A percentile compares a stretch with the other conserved stretches of the same genome.
Conservation (phyloP, 2,329 filamentous ascomycete species). For the Aspergillus vadensis region DNA sequence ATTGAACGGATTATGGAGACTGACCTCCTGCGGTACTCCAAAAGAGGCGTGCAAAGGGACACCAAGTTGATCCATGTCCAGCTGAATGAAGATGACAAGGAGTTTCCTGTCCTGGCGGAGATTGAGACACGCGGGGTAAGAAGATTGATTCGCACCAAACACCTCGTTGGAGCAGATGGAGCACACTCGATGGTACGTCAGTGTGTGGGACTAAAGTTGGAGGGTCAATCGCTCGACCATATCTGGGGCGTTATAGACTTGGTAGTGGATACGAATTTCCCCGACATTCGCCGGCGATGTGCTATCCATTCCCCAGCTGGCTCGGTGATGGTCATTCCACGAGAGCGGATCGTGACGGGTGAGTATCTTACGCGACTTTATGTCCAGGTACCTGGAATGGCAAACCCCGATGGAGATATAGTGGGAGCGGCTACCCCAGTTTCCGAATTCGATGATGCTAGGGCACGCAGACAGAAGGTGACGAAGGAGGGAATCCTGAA, state of each 20-base stretch:
- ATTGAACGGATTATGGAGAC: slow-evolving; percentile 70
- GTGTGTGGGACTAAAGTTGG: slow-evolving; percentile 52
- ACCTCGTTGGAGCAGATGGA: slow-evolving; percentile 71
- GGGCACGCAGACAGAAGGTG: slow-evolving; percentile 62
- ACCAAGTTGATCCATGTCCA: slow-evolving; percentile 65
- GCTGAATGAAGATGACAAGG: slow-evolving; percentile 54
- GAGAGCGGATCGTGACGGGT: slow-evolving; percentile 61
- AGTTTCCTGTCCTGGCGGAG: slow-evolving; percentile 36
- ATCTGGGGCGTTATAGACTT: slow-evolving; percentile 77
- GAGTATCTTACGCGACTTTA: slow-evolving; percentile 75
- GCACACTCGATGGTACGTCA: slow-evolving; percentile 66
- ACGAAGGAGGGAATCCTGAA: slow-evolving; percentile 64
- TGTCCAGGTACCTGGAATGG: slow-evolving; percentile 40
- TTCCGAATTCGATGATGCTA: slow-evolving; percentile 55
- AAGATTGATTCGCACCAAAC: slow-evolving; percentile 62
- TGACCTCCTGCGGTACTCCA: slow-evolving; percentile 64
- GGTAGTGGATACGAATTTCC: slow-evolving; percentile 70
- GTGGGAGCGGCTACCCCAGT: not conserved
- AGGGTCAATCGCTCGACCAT: slow-evolving; percentile 68
- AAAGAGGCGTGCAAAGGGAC: slow-evolving; percentile 59
- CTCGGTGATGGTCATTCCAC: slow-evolving; percentile 76
- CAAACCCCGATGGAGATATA: slow-evolving; percentile 26
- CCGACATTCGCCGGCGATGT: slow-evolving; percentile 77
- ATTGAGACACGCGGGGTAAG: slow-evolving; percentile 30
- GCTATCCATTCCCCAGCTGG: slow-evolving; percentile 73